Evolutionary conservation across 805 yeast species (phyloP).

Genomic region (Sugiyamaella lignohabitans): DNA sequence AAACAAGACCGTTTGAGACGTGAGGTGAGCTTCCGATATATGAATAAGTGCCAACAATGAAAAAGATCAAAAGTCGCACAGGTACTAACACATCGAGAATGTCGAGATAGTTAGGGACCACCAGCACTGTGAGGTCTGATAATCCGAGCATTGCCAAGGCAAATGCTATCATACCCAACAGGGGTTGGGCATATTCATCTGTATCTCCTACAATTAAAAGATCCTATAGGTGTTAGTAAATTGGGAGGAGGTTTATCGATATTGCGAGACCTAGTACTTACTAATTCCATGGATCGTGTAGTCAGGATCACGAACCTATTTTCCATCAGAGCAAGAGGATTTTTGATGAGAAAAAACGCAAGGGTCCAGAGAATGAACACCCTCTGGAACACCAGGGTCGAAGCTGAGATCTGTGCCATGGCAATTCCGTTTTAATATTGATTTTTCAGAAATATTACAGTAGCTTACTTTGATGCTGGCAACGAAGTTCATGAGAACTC

Average conservation of each 20-base stretch:
- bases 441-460: too few relatives aligned
- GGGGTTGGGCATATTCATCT: neutral
- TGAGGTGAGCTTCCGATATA: slow-evolving; percentile 19
- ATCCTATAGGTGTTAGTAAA: neutral
- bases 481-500: too few relatives aligned
- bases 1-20: slow-evolving; percentile 27
- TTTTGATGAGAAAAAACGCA: slow-evolving; percentile 26
- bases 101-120: slow-evolving; percentile 18
- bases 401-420: slow-evolving; percentile 19
- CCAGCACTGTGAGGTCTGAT: slow-evolving; percentile 16
- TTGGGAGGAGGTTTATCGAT: too few relatives aligned
- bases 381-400: slow-evolving; percentile 22
- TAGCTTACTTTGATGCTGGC: too few relatives aligned
- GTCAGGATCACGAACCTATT: slow-evolving; percentile 25
- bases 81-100: slow-evolving; percentile 27
- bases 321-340: slow-evolving; percentile 24
- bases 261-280: slow-evolving; percentile 5
- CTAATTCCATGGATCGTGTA: slow-evolving; percentile 23
- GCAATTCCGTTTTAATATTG: too few relatives aligned
- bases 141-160: slow-evolving; percentile 1
- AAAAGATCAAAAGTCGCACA: slow-evolving; percentile 24
- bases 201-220: neutral
- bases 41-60: slow-evolving; percentile 20
- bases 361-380: slow-evolving; percentile 24
- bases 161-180: neutral